These are phyloP conservation scores for Phanerochaete sordida DNA, from an alignment of 768 basidiomycete species.

Conservation along the genomic window DNA sequence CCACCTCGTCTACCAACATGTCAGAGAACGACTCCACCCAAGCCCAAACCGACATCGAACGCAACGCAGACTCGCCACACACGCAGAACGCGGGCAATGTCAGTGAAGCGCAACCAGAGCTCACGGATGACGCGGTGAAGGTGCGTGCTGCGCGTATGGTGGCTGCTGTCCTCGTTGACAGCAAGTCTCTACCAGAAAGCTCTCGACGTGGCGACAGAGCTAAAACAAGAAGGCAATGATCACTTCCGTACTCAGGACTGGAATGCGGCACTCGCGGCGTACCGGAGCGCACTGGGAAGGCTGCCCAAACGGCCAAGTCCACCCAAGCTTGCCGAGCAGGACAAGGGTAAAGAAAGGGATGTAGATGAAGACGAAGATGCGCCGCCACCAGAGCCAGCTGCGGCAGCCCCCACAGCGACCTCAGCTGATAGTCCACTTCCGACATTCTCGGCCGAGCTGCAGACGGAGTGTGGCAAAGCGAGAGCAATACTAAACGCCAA, in stretches of 20 bases:
- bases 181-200: conserved; percentile 29
- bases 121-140: background rate
- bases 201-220: conserved; percentile 50
- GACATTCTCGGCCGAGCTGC: conserved; percentile 31
- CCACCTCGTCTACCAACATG: no score
- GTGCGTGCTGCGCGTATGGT: background rate
- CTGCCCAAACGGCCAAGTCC: conserved; percentile 48
- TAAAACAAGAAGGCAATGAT: conserved; percentile 76
- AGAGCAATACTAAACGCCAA: conserved; percentile 83
- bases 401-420: conserved; percentile 13
- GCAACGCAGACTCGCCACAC: no score
- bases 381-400: conserved; percentile 10
- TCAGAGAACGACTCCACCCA: no score
- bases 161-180: background rate
- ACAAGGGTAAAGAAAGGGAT: conserved; percentile 14
- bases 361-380: conserved; percentile 17
- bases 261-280: conserved; percentile 68
- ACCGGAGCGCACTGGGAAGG: conserved; percentile 62
- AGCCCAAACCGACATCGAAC: no score
- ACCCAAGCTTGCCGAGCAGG: background rate
- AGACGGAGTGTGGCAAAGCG: conserved; percentile 48
- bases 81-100: no score
- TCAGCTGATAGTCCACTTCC: conserved; percentile 15
- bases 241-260: conserved; percentile 63
- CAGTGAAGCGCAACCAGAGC: no score